Base-by-base conservation (phyloP, 805 yeast species). In the Starmerella powellii region DNA sequence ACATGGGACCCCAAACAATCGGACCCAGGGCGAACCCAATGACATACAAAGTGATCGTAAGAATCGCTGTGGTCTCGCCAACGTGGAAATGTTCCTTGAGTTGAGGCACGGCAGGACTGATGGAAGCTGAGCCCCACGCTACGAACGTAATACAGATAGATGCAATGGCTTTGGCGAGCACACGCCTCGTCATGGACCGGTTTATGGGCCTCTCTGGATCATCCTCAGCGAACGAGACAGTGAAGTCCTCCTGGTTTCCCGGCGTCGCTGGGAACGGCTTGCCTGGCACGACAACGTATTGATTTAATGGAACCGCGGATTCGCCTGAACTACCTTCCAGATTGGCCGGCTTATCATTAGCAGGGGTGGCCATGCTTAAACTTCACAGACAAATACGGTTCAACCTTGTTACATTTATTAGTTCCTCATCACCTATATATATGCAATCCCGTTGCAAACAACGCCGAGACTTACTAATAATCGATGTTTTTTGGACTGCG, bases 11-110 rank as follows among this genome's bases (percentile, higher is more conserved):
- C 70, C 76, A 74, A 11, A 78, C 48, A 57, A 76, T 62, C 3
- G 83, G 82, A 0, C 86, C 87, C 13, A 74, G 59, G 1, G 81
- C 82, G 52, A 77, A 72, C 0, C 86, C 87, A 37, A 77, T 56
- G 11, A 78, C 73, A 50, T 72, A 80, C 13, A 78, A 58, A 0
- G 84, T 66, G 1, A 78, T 70, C 10, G 73, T 68, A 35, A 79
- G 61, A 13, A 72, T 60, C 3, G 77, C 69, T 0, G 67, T 71
- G 16, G 68, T 70, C 28, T 60, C 39, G 4, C 72, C 66, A 12
- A 74, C 61, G 20, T 67, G 68, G 60, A 59, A 74, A 13, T 56
- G 58, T 46, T 55, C 56, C 45, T 64, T 47, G 12, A 65, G 56
- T 13, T 51, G 58, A 38, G 49, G 59, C 41, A 46, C 64, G 45